phyloP scores from a whole-genome alignment of 1,139 yeast genomes.

The Magnusiomyces clavatus region DNA sequence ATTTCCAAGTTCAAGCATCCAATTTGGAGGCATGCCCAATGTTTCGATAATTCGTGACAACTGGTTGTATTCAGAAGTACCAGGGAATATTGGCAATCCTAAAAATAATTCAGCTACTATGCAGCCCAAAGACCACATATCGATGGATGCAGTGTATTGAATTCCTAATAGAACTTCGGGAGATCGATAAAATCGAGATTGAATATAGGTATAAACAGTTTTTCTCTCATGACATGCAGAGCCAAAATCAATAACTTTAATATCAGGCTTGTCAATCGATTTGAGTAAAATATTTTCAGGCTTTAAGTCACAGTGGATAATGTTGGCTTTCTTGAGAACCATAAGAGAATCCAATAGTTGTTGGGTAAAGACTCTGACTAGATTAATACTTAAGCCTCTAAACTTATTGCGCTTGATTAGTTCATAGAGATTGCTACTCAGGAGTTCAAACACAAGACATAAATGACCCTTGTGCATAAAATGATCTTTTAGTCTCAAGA shows the following conservation, averaged over 20 bases:
- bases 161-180: slow-evolving; percentile 93
- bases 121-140: slow-evolving; percentile 98
- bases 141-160: slow-evolving; percentile 81
- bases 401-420: slow-evolving; percentile 88
- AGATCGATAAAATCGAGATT: slow-evolving; percentile 88
- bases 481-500: slow-evolving; percentile 74
- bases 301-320: slow-evolving; percentile 93
- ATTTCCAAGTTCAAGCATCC: slow-evolving; percentile 96
- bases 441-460: slow-evolving; percentile 83
- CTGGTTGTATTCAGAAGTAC: slow-evolving; percentile 90
- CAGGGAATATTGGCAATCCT: slow-evolving; percentile 94
- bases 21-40: slow-evolving; percentile 81
- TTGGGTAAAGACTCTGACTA: slow-evolving; percentile 68
- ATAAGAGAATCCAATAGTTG: slow-evolving; percentile 78
- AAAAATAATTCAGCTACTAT: slow-evolving; percentile 87
- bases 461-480: slow-evolving; percentile 90
- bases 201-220: slow-evolving; percentile 88
- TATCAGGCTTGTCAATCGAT: slow-evolving; percentile 76
- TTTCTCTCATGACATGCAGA: slow-evolving; percentile 91
- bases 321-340: slow-evolving; percentile 70
- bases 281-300: slow-evolving; percentile 89
- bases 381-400: slow-evolving; percentile 76
- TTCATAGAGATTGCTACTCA: slow-evolving; percentile 85
- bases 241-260: slow-evolving; percentile 95
- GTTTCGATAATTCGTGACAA: slow-evolving; percentile 74